Conservation (phyloP, 129 eudicot species). For the Flaveria sonorensis region DNA sequence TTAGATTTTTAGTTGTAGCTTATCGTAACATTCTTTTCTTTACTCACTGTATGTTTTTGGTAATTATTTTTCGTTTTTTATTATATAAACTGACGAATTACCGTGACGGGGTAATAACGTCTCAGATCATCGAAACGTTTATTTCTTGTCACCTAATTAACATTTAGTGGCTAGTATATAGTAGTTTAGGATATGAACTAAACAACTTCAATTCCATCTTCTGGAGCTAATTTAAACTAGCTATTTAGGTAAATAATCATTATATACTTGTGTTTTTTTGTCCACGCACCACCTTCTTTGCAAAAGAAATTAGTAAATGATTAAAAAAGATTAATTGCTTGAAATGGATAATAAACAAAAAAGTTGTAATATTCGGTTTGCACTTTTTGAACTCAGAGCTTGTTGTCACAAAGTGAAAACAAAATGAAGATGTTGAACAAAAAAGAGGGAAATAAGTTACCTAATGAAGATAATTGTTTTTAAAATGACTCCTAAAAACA, state of each 20-base stretch:
- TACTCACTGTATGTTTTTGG: too few species aligned
- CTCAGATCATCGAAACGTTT: not conserved
- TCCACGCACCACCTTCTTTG: not conserved
- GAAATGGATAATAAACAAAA: not conserved
- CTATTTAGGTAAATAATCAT: not conserved
- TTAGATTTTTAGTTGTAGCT: too few species aligned
- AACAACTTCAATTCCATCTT: too few species aligned
- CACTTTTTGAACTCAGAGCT: conserved; percentile 6
- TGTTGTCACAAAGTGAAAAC: not conserved
- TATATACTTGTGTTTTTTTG: not conserved
- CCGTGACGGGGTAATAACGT: not conserved
- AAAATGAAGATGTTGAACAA: not conserved
- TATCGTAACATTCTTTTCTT: too few species aligned
- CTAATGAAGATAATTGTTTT: not conserved
- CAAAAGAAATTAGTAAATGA: not conserved
- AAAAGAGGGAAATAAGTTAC: not conserved
- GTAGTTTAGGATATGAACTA: not conserved
- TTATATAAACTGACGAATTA: too few species aligned
- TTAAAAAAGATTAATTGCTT: not conserved
- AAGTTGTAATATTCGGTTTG: not conserved
- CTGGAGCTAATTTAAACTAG: too few species aligned
- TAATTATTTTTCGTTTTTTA: too few species aligned
- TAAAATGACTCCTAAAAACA: too few species aligned
- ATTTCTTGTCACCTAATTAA: not conserved
- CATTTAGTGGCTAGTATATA: not conserved